Percentiles rank a stretch among this genome's conserved stretches.
phyloP scores from a whole-genome alignment of 352 stramenopile species.

The Phytophthora niederhauseri region DNA sequence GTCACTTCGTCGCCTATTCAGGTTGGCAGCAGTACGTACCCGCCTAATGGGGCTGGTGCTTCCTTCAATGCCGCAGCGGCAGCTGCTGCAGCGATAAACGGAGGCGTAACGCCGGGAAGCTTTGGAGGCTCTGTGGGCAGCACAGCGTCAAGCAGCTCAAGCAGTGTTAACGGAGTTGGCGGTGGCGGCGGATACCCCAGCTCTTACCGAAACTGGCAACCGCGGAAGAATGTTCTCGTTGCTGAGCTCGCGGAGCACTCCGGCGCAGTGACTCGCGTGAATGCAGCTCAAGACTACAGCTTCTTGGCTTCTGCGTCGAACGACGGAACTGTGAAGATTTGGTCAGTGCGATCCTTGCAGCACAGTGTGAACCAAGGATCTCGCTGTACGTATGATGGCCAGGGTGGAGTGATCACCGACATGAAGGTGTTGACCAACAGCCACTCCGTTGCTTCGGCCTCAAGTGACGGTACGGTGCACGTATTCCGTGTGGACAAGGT shows the following conservation, averaged over 20 bases:
- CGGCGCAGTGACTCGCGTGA: constrained; percentile 93
- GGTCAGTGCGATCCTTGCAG: constrained; percentile 93
- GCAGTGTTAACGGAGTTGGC: constrained; percentile 33
- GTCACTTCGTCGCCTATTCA: constrained; percentile 35
- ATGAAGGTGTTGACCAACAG: constrained; percentile 96
- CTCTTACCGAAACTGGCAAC: constrained; percentile 82
- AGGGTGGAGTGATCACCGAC: constrained; percentile 93
- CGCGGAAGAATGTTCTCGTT: constrained; percentile 83
- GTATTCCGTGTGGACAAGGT: constrained; percentile 97
- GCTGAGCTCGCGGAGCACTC: constrained; percentile 93
- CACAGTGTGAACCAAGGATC: constrained; percentile 94
- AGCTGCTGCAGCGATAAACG: constrained; percentile 42
- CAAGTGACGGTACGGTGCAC: constrained; percentile 92
- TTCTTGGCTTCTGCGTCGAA: constrained; percentile 97
- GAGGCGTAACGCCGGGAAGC: constrained; percentile 33
- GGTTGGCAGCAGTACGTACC: constrained; percentile 37
- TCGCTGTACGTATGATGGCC: constrained; percentile 93
- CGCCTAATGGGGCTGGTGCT: constrained; percentile 23
- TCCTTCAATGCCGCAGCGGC: constrained; percentile 33
- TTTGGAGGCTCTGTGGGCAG: constrained; percentile 32
- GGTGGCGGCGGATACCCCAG: constrained; percentile 45
- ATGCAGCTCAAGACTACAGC: constrained; percentile 94
- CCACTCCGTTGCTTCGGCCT: constrained; percentile 94
- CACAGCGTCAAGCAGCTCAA: constrained; percentile 27
- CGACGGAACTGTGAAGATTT: constrained; percentile 97